phyloP scores from a whole-genome alignment of 2,329 filamentous ascomycete genomes.

The Esteya vermicola region DNA sequence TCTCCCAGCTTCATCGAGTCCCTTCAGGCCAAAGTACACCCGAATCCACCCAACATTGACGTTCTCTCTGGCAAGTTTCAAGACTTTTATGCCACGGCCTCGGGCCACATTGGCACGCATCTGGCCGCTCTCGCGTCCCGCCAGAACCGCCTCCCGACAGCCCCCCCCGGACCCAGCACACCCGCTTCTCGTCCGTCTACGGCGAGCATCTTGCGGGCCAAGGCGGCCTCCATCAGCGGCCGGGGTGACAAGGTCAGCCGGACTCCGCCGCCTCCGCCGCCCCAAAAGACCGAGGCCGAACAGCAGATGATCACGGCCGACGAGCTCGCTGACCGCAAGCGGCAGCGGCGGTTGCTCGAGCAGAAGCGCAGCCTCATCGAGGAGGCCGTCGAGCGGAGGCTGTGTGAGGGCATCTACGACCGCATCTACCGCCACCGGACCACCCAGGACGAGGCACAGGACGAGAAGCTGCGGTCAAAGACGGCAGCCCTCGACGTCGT shows the following conservation, averaged over 20 bases:
- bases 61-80: conserved; percentile 79
- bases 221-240: conserved; percentile 35
- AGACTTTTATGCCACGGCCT: conserved; percentile 76
- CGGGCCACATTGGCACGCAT: conserved; percentile 73
- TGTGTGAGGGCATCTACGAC: conserved; percentile 74
- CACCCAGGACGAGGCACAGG: conserved; percentile 86
- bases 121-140: conserved; percentile 65
- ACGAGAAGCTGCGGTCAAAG: conserved; percentile 88
- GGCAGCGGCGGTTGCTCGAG: conserved; percentile 63
- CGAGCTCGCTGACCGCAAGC: conserved; percentile 69
- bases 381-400: conserved; percentile 77
- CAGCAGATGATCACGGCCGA: conserved; percentile 86
- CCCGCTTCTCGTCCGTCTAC: conserved; percentile 43
- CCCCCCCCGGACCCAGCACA: conserved; percentile 34
- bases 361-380: conserved; percentile 65
- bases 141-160: conserved; percentile 53
- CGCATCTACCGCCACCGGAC: conserved; percentile 83
- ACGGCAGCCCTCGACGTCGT: conserved; percentile 84
- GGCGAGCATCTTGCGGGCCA: conserved; percentile 40
- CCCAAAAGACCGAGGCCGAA: conserved; percentile 29
- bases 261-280: conserved; percentile 10
- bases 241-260: conserved; percentile 39
- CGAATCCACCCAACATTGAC: conserved; percentile 70
- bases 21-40: conserved; percentile 72
- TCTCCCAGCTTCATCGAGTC: conserved; percentile 71